Percentiles rank a stretch among this genome's conserved stretches.
phyloP scores from a whole-genome alignment of 176 grass and related monocot genomes.

The Carex myosuroides region DNA sequence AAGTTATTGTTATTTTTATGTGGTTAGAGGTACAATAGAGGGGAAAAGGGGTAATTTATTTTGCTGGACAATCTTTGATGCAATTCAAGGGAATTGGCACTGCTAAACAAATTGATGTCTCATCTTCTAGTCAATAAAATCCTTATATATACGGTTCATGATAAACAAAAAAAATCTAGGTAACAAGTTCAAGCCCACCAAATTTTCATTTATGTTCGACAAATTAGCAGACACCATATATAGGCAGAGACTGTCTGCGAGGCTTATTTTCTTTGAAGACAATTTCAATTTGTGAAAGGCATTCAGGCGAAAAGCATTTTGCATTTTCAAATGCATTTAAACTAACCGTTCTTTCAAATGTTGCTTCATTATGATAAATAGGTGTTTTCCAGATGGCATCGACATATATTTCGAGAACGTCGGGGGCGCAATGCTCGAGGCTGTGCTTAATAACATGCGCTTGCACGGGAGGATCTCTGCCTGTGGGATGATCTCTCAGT shows the following conservation, averaged over 20 bases:
- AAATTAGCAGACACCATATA: not conserved
- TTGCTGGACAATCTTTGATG: too few species aligned
- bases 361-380: not conserved
- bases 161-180: too few species aligned
- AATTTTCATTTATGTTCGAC: not conserved
- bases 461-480: slow-evolving; percentile 43
- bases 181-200: too few species aligned
- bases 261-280: not conserved
- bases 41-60: too few species aligned
- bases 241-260: not conserved
- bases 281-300: not conserved
- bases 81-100: too few species aligned
- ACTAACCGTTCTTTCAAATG: not conserved
- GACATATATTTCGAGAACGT: slow-evolving; percentile 98
- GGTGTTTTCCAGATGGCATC: slow-evolving; percentile 62
- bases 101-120: too few species aligned
- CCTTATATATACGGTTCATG: too few species aligned
- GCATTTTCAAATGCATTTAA: not conserved
- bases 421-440: slow-evolving; percentile 57
- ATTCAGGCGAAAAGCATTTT: not conserved
- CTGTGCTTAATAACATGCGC: slow-evolving; percentile 59
- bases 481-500: slow-evolving; percentile 73
- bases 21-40: too few species aligned
- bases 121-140: too few species aligned
- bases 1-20: too few species aligned